Base-by-base conservation (phyloP, 1,284 basidiomycete species). In the Pseudozyma sp. region DNA sequence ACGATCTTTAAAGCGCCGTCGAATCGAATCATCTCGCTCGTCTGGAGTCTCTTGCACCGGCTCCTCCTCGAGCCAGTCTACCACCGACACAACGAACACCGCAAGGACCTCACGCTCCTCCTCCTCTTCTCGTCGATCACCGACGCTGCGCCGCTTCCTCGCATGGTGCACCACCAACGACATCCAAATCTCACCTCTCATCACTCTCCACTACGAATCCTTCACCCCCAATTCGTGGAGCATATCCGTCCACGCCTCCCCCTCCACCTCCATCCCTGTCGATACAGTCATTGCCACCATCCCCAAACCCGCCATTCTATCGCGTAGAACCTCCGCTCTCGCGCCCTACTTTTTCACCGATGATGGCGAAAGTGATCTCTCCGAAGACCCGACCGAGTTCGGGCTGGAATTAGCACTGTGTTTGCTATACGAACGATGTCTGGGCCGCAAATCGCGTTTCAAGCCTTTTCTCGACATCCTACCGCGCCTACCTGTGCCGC, bases 401-500 rank as follows among this genome's bases (percentile, higher is more conserved):
- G 67, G 64, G 0, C 54, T 80, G 12, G 70, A 76, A 40, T 71
- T 82, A 3, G 72, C 79, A 0, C 66, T 82, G 39, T 77, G 76
- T 47, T 56, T 82, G 7, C 55, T 79, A 11, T 79, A 78, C 50
- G 80, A 82, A 49, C 68, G 60, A 10, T 47, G 59, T 19, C 52
- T 78, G 1, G 76, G 71, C 0, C n/a, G 44, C 10, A 6, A 16
- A 16, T 81, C 79, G 1, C 21, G 35, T 1, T 82, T 79, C 42
- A 40, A 53, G 16, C 67, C 67, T 1, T 82, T 78, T 18, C 13
- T 82, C 10, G 44, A 53, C 9, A 70, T 66, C 47, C 70, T 81
- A 1, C 72, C 73, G 5, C 66, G 66, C 36, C 51, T 64, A 0
- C 51, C 43, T 7, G 66, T 79, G 1, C 52, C 59, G 1, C 53